Evolutionary conservation across 225 moss, liverwort and hornwort species (phyloP).

Genomic region (Sphagnum tenellum): DNA sequence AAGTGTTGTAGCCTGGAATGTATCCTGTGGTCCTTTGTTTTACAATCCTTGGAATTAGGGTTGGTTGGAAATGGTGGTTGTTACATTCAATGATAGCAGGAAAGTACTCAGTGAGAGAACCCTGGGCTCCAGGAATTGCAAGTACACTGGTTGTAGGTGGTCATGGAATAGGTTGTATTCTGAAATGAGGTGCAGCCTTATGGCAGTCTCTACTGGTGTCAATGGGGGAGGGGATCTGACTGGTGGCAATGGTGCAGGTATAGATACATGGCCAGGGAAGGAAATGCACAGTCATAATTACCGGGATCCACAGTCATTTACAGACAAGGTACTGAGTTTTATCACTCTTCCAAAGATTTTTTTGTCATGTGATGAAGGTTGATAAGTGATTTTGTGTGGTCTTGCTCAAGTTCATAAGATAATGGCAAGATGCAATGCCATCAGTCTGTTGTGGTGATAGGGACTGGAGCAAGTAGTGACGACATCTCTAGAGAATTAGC

Average conservation of each 20-base stretch:
- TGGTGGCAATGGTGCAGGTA: conserved; percentile 29
- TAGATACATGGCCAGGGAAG: conserved; percentile 71
- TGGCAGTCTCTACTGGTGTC: background rate
- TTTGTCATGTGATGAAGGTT: too few species aligned
- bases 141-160: too few species aligned
- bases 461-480: conserved; percentile 53
- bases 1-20: too few species aligned
- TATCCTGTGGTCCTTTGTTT: too few species aligned
- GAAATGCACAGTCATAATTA: conserved; percentile 96
- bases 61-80: too few species aligned
- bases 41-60: too few species aligned
- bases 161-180: too few species aligned
- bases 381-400: background rate
- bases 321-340: conserved; percentile 49
- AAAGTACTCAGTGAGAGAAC: too few species aligned
- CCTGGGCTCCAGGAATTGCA: too few species aligned
- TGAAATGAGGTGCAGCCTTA: too few species aligned
- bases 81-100: too few species aligned
- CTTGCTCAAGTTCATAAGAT: background rate
- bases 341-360: too few species aligned
- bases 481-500: conserved; percentile 72
- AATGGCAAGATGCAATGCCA: conserved; percentile 10
- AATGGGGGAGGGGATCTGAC: conserved; percentile 1
- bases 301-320: conserved; percentile 56
- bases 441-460: conserved; percentile 82